These are phyloP conservation scores for Nemania sp. DNA, from an alignment of 2,329 filamentous ascomycete genomes.

Conservation along the genomic window DNA sequence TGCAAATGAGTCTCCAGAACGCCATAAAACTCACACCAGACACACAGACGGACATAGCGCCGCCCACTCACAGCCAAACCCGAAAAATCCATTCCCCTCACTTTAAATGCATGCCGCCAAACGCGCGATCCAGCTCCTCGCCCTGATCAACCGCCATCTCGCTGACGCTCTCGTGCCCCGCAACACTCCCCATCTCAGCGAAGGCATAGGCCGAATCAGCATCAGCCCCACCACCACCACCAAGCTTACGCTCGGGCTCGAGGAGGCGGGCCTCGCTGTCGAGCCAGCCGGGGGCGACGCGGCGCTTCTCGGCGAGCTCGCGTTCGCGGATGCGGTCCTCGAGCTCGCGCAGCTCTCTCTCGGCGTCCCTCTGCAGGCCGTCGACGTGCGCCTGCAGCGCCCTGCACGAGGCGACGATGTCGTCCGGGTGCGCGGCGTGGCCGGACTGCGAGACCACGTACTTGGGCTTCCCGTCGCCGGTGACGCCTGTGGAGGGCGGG, in stretches of 20 bases:
- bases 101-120: conserved; percentile 56
- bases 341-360: conserved; percentile 75
- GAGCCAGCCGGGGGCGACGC: conserved; percentile 83
- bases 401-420: conserved; percentile 85
- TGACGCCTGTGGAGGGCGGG: conserved; percentile 71
- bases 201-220: no score
- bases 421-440: conserved; percentile 86
- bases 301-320: conserved; percentile 82
- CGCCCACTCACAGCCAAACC: background rate
- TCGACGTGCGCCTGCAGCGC: conserved; percentile 81
- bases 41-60: background rate
- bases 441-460: conserved; percentile 85
- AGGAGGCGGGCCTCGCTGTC: conserved; percentile 78
- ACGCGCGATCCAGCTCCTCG: conserved; percentile 68
- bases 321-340: conserved; percentile 73
- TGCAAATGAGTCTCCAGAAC: conserved; percentile 12
- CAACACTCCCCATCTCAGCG: conserved; percentile 49
- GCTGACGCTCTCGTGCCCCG: conserved; percentile 46
- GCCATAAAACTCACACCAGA: background rate
- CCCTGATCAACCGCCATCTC: conserved; percentile 63
- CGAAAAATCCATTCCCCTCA: background rate
- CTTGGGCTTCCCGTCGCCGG: conserved; percentile 63
- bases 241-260: conserved; percentile 69
- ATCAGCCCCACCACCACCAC: conserved; percentile 26
- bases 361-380: conserved; percentile 75